Conservation (phyloP, 2,329 filamentous ascomycete species). For the Chaetomium sp. region DNA sequence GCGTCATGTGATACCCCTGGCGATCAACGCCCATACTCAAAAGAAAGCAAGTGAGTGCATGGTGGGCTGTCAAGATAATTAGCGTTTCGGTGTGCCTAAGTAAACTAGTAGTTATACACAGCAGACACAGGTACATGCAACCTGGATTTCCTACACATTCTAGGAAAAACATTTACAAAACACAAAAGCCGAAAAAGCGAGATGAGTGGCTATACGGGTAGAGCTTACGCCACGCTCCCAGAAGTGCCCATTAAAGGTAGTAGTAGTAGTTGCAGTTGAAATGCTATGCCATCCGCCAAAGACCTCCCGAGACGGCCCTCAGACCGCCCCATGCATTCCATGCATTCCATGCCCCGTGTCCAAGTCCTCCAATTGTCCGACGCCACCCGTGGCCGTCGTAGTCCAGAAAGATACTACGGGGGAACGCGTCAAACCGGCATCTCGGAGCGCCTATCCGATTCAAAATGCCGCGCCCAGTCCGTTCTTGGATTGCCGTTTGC, state of each 20-base stretch:
- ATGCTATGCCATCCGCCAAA: slow-evolving; percentile 16
- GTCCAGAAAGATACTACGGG: not conserved
- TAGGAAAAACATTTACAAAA: not conserved
- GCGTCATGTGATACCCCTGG: slow-evolving; percentile 2
- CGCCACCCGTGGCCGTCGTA: not conserved
- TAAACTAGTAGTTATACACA: not conserved
- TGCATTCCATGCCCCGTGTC: slow-evolving; percentile 5
- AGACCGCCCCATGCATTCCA: slow-evolving; percentile 13
- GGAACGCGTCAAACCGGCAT: not conserved
- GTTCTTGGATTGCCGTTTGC: slow-evolving; percentile 90
- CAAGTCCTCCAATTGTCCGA: not conserved
- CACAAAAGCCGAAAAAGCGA: not conserved
- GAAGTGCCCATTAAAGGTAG: slow-evolving; percentile 40
- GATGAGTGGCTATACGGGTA: slow-evolving; percentile 15
- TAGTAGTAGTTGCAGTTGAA: slow-evolving; percentile 26
- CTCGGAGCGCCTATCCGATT: not conserved
- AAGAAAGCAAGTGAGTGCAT: not conserved
- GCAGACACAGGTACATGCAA: not conserved
- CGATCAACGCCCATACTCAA: not conserved
- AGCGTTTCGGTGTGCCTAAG: not conserved
- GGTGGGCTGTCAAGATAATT: not conserved
- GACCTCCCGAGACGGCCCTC: not conserved
- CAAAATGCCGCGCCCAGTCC: slow-evolving; percentile 82
- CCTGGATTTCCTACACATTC: too few species aligned
- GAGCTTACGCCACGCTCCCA: slow-evolving; percentile 42